Base-by-base conservation (phyloP, 441 rosid genomes). In the Dalechampia spathulata region DNA sequence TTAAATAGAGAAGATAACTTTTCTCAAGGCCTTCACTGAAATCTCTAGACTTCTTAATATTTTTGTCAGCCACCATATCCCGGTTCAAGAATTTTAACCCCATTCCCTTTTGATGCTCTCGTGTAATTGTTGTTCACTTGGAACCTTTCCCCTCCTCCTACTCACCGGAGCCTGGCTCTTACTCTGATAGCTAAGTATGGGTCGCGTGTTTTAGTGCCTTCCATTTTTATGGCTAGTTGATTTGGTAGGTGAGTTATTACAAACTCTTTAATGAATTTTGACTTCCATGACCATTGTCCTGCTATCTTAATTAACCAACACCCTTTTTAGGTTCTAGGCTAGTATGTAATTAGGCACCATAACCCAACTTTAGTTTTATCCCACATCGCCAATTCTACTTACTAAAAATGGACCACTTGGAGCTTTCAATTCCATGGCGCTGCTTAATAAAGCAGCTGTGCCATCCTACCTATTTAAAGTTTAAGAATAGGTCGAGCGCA, bases 301-400 rank as follows among this genome's bases (percentile, higher is more conserved):
- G 23, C 46, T 58, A 13, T 58, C 47, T 58, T 58, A 58, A 58
- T 58, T 13, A 7, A 37, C 46, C 28, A 59, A 59, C 63, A 59
- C 38, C 47, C 48, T n/a, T n/a, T n/a, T n/a, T n/a, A n/a, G n/a
- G n/a, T n/a, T n/a, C n/a, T n/a, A n/a, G n/a, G n/a, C n/a, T n/a
- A n/a, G n/a, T n/a, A n/a, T 10, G 30, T 15, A 20, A 17, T 52
- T 52, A 28, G 56, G 42, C 54, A 34, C 10, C 28, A 16, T 19
- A n/a, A 20, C 16, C 28, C 7, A 8, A 8, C 34, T 30, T 30
- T 26, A 16, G 39, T 25, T 22, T 41, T 49, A 41, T 40, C 49
- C 25, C 59, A 19, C 38, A 40, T 41, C 38, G 11, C 38, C 49
- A 40, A 23, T 40, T 55, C 16, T 41, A 16, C 59, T 55, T 40